phyloP scores from a whole-genome alignment of 2,329 filamentous ascomycete genomes.

The Decorospora gaudefroyi region DNA sequence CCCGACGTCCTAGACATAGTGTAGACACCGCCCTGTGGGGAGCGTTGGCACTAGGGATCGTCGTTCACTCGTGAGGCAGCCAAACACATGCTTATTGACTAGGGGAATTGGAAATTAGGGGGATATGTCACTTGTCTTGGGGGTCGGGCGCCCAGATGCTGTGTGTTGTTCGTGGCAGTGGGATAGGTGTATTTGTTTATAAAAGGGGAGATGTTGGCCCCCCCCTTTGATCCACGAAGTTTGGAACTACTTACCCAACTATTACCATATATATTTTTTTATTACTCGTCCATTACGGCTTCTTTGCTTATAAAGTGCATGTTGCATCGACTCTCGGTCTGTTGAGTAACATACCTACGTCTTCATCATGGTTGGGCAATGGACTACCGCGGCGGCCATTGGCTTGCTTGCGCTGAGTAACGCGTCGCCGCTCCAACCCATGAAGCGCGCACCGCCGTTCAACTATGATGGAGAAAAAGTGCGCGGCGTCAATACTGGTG shows the following conservation, averaged over 20 bases:
- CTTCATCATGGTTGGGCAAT: constrained; percentile 37
- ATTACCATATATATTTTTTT: too few relatives aligned
- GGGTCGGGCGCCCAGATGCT: too few relatives aligned
- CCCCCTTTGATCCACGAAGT: too few relatives aligned
- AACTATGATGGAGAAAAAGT: constrained; percentile 60
- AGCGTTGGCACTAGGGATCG: constrained; percentile 12
- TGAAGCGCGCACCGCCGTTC: constrained; percentile 51
- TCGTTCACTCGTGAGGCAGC: constrained; percentile 20
- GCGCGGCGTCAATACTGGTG: constrained; percentile 67
- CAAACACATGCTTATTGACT: constrained; percentile 11
- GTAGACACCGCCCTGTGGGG: constrained; percentile 25
- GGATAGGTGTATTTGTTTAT: too few relatives aligned
- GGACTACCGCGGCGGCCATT: constrained; percentile 31
- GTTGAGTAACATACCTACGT: constrained; percentile 13
- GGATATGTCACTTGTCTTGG: too few relatives aligned
- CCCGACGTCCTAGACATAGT: too few relatives aligned
- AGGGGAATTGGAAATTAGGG: too few relatives aligned
- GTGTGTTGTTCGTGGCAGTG: too few relatives aligned
- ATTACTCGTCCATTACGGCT: constrained; percentile 4
- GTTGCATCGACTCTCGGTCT: constrained; percentile 12
- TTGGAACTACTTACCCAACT: too few relatives aligned
- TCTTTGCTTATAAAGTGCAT: constrained; percentile 13
- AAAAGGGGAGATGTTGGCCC: too few relatives aligned
- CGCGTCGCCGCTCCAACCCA: constrained; percentile 37
- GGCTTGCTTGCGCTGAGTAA: constrained; percentile 39